phyloP scores from a whole-genome alignment of 1,284 basidiomycete species.

The Malassezia arunalokei region DNA sequence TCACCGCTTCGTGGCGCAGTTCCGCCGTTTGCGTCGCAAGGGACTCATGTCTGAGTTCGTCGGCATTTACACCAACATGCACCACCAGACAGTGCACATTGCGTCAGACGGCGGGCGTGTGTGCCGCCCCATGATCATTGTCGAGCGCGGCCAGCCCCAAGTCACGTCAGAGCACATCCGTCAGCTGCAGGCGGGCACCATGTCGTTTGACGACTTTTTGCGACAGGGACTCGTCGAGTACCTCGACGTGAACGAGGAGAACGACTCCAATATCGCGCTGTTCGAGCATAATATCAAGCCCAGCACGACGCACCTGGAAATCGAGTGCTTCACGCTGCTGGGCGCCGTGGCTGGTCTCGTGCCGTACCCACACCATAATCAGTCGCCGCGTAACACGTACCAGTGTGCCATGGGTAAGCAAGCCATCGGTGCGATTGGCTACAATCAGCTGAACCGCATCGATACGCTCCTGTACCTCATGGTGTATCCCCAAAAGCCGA shows the following conservation, averaged over 20 bases:
- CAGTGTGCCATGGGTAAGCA: slow-evolving; percentile 99
- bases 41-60: slow-evolving; percentile 92
- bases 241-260: slow-evolving; percentile 98
- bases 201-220: slow-evolving; percentile 90
- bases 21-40: slow-evolving; percentile 80
- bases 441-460: slow-evolving; percentile 94
- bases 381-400: slow-evolving; percentile 96
- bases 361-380: slow-evolving; percentile 98
- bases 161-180: slow-evolving; percentile 71
- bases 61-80: slow-evolving; percentile 88
- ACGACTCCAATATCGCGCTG: slow-evolving; percentile 90
- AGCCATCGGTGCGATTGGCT: slow-evolving; percentile 96
- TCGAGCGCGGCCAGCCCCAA: slow-evolving; percentile 66
- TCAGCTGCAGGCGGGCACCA: slow-evolving; percentile 63
- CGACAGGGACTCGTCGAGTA: slow-evolving; percentile 95
- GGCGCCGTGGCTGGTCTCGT: slow-evolving; percentile 96
- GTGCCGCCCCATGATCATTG: slow-evolving; percentile 95
- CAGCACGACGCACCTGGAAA: slow-evolving; percentile 78
- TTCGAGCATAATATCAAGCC: slow-evolving; percentile 78
- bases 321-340: slow-evolving; percentile 94
- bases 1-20: slow-evolving; percentile 70
- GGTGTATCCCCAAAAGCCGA: slow-evolving; percentile 98
- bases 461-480: slow-evolving; percentile 96
- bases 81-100: slow-evolving; percentile 89
- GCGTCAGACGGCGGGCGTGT: slow-evolving; percentile 95